These are phyloP conservation scores for Phytophthora chlamydospora DNA, from an alignment of 352 stramenopile species.

Conservation along the genomic window DNA sequence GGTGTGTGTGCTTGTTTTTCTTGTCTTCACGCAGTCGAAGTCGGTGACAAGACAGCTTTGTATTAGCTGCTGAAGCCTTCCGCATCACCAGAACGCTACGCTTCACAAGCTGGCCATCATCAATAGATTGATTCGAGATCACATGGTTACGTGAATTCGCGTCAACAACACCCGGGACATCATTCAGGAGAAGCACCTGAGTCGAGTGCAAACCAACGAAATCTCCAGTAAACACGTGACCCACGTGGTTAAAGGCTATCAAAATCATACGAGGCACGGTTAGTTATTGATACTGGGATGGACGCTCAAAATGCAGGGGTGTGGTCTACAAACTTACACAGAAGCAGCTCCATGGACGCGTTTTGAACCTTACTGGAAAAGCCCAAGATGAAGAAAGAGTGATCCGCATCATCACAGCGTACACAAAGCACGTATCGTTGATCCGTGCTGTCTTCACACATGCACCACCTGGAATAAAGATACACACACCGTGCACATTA, in stretches of 20 bases:
- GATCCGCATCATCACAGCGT: constrained; percentile 47
- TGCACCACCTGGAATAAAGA: constrained; percentile 13
- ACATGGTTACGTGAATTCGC: neutral
- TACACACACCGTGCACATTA: constrained; percentile 6
- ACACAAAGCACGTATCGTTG: constrained; percentile 44
- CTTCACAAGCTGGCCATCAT: constrained; percentile 41
- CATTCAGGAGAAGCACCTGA: constrained; percentile 53
- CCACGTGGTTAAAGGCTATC: constrained; percentile 59
- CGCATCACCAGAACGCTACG: constrained; percentile 57
- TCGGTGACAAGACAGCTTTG: constrained; percentile 46
- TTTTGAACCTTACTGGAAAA: constrained; percentile 41
- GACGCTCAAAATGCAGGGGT: constrained; percentile 1
- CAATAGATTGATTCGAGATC: constrained; percentile 1
- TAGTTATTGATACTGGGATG: constrained; percentile 1
- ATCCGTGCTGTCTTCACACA: constrained; percentile 30
- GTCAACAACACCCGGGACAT: constrained; percentile 27
- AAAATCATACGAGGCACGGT: constrained; percentile 1
- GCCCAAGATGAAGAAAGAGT: constrained; percentile 59
- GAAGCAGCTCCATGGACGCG: constrained; percentile 46
- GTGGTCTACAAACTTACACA: constrained; percentile 38
- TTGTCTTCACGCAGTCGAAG: constrained; percentile 42
- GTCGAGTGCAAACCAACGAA: constrained; percentile 25
- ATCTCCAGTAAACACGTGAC: constrained; percentile 38
- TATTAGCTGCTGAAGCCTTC: constrained; percentile 24
- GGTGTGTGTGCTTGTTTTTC: constrained; percentile 19